Evolutionary conservation across 257 asterid genomes (phyloP).

Genomic region (Ocimum tenuiflorum): DNA sequence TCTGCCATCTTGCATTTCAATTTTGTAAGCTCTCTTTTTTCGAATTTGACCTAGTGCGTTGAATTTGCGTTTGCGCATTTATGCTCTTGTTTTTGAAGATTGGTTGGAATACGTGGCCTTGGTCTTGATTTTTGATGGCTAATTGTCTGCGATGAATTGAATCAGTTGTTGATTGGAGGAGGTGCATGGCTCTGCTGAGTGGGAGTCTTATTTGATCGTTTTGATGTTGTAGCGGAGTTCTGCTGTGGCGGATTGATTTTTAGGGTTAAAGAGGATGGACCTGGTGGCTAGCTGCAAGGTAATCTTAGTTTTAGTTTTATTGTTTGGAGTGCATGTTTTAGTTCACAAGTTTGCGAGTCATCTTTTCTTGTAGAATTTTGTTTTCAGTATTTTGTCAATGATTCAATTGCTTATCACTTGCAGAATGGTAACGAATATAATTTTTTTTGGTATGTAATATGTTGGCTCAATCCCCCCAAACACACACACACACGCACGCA

Average conservation of each 20-base stretch:
- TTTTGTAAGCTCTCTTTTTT: not conserved
- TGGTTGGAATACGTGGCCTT: no score
- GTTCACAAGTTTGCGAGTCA: no score
- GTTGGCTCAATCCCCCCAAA: not conserved
- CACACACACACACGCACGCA: no score
- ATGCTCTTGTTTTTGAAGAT: not conserved
- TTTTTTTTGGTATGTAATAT: not conserved
- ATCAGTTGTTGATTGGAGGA: slow-evolving; percentile 15
- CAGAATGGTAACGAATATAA: not conserved
- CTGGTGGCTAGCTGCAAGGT: slow-evolving; percentile 35
- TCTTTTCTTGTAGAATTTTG: not conserved
- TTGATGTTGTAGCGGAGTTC: slow-evolving; percentile 18
- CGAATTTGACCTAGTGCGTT: not conserved
- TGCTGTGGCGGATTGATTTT: slow-evolving; percentile 20
- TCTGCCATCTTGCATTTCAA: not conserved
- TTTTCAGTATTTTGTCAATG: not conserved
- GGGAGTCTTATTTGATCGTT: slow-evolving; percentile 10
- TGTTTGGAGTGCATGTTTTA: not conserved
- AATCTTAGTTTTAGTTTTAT: not conserved
- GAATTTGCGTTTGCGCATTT: not conserved
- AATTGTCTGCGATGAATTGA: slow-evolving; percentile 9
- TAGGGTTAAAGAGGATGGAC: slow-evolving; percentile 25
- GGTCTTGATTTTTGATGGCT: slow-evolving; percentile 16
- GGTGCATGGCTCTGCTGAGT: slow-evolving; percentile 18
- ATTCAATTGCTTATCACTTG: not conserved